Evolutionary conservation across 768 basidiomycete species (phyloP).

Genomic region (Boletellus emodensis): DNA sequence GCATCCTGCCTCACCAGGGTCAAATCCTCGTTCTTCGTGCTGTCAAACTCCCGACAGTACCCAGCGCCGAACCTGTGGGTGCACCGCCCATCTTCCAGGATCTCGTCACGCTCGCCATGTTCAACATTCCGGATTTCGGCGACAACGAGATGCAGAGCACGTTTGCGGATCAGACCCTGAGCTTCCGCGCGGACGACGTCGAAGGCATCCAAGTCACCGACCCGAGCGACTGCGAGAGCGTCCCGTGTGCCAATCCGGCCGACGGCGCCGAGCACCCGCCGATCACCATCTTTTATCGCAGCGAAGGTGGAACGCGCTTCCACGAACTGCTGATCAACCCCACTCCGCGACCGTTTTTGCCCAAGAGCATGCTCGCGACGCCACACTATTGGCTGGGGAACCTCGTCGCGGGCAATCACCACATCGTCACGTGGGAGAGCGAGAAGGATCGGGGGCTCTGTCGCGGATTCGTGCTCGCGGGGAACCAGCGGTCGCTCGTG

Average conservation of each 20-base stretch:
- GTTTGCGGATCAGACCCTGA: slow-evolving; percentile 26
- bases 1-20: slow-evolving; percentile 48
- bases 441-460: slow-evolving; percentile 20
- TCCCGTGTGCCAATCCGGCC: slow-evolving; percentile 11
- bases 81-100: slow-evolving; percentile 23
- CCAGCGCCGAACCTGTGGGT: slow-evolving; percentile 1
- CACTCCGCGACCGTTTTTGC: slow-evolving; percentile 18
- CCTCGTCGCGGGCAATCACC: slow-evolving; percentile 22
- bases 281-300: slow-evolving; percentile 33
- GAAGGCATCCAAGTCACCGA: slow-evolving; percentile 35
- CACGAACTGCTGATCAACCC: slow-evolving; percentile 30
- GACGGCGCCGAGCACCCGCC: slow-evolving; percentile 29
- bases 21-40: slow-evolving; percentile 51
- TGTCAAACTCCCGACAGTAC: slow-evolving; percentile 21
- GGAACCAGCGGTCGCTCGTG: slow-evolving; percentile 31
- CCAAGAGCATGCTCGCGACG: slow-evolving; percentile 21
- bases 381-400: slow-evolving; percentile 30
- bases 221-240: slow-evolving; percentile 22
- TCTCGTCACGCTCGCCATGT: slow-evolving; percentile 30
- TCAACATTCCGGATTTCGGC: slow-evolving; percentile 29
- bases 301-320: slow-evolving; percentile 25
- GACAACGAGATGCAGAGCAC: slow-evolving; percentile 26
- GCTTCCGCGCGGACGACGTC: slow-evolving; percentile 30
- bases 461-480: slow-evolving; percentile 31
- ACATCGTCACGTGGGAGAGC: slow-evolving; percentile 26